phyloP scores from a whole-genome alignment of 2,329 filamentous ascomycete genomes.

The Sordariomycetes sp. region DNA sequence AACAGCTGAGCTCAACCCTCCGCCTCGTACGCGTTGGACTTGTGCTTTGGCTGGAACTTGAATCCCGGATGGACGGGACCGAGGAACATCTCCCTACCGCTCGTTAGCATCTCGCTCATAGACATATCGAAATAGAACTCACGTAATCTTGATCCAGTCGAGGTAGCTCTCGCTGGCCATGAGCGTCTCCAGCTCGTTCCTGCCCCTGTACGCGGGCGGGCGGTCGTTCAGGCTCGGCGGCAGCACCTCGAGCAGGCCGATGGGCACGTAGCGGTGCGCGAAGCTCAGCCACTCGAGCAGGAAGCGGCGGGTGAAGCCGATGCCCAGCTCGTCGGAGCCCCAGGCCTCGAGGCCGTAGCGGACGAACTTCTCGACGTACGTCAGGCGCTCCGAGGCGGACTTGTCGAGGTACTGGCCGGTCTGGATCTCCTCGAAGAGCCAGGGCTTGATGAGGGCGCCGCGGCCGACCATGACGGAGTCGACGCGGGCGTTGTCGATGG shows the following conservation, averaged over 20 bases:
- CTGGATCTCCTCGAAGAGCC: constrained; percentile 96
- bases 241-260: constrained; percentile 80
- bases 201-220: constrained; percentile 72
- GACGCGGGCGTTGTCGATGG: constrained; percentile 68
- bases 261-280: constrained; percentile 79
- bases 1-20: constrained; percentile 41
- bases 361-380: constrained; percentile 80
- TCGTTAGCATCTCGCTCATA: constrained; percentile 7
- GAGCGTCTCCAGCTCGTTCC: constrained; percentile 90
- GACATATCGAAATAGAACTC: constrained; percentile 32
- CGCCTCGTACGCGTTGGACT: constrained; percentile 82
- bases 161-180: constrained; percentile 84
- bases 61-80: constrained; percentile 85
- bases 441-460: constrained; percentile 92
- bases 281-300: constrained; percentile 95
- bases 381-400: constrained; percentile 74
- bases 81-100: constrained; percentile 85
- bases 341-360: constrained; percentile 88
- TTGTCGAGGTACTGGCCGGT: constrained; percentile 93
- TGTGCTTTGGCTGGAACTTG: constrained; percentile 95
- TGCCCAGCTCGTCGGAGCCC: constrained; percentile 90
- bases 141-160: constrained; percentile 99
- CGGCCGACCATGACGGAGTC: constrained; percentile 97
- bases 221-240: constrained; percentile 85
- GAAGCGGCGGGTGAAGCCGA: constrained; percentile 86